These are phyloP conservation scores for Calonectria henricotiae DNA, from an alignment of 2,329 filamentous ascomycete genomes.

Conservation along the genomic window DNA sequence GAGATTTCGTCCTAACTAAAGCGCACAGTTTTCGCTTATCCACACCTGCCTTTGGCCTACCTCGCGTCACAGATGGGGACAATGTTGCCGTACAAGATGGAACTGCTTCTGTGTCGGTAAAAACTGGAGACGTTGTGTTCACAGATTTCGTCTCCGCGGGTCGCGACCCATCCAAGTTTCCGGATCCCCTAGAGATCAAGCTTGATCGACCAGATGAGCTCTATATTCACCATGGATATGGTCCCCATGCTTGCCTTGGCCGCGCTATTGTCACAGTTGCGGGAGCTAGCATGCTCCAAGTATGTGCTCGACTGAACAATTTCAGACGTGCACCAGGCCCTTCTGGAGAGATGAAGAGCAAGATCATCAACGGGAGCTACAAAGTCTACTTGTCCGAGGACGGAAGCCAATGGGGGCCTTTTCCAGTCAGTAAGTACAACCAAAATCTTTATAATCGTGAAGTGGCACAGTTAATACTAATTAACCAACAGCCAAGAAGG, in stretches of 20 bases:
- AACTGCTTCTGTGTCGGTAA: not conserved
- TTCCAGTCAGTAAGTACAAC: not conserved
- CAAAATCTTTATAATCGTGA: too few species aligned
- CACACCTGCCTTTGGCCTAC: conserved; percentile 4
- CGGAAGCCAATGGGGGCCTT: conserved; percentile 1
- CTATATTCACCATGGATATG: conserved; percentile 8
- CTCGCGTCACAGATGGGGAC: not conserved
- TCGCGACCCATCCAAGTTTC: conserved; percentile 2
- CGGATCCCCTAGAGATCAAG: not conserved
- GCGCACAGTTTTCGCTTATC: not conserved
- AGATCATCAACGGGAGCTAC: not conserved
- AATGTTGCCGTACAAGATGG: not conserved
- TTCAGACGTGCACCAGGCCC: not conserved
- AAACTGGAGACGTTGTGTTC: not conserved
- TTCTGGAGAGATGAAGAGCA: conserved; percentile 13
- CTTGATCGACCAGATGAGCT: conserved; percentile 4
- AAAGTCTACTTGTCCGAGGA: not conserved
- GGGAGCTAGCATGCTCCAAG: conserved; percentile 4
- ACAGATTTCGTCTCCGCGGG: conserved; percentile 1
- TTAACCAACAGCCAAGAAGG: not conserved
- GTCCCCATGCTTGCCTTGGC: conserved; percentile 7
- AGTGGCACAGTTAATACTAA: not conserved
- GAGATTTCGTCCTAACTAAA: too few species aligned
- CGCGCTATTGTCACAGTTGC: not conserved
- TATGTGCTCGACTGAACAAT: conserved; percentile 3